These are phyloP conservation scores for Mycena kentingensis DNA, from an alignment of 768 basidiomycete species.

Conservation along the genomic window DNA sequence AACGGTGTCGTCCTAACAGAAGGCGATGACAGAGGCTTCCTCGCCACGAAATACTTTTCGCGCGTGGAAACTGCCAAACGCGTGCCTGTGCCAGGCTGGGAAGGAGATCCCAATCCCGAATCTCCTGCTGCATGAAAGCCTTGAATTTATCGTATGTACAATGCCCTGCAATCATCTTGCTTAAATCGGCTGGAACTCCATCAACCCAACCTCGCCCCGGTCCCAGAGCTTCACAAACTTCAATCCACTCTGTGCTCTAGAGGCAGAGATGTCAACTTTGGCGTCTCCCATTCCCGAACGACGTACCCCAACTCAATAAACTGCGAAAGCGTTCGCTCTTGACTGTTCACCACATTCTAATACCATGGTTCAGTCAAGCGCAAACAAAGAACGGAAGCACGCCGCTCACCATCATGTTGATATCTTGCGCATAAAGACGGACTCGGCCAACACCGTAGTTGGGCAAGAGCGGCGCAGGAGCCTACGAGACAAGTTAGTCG, in stretches of 20 bases:
- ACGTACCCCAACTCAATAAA: slow-evolving; percentile 38
- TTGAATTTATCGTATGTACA: no score
- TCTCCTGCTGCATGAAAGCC: not conserved
- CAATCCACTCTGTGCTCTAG: slow-evolving; percentile 29
- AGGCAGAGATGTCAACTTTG: not conserved
- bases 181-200: no score
- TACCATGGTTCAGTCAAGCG: no score
- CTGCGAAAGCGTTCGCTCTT: slow-evolving; percentile 45
- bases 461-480: slow-evolving; percentile 48
- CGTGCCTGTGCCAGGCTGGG: slow-evolving; percentile 32
- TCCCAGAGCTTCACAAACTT: slow-evolving; percentile 42
- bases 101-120: slow-evolving; percentile 19
- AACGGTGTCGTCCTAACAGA: slow-evolving; percentile 90
- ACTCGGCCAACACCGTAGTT: slow-evolving; percentile 48
- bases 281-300: no score
- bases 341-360: slow-evolving; percentile 39
- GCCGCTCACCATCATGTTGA: slow-evolving; percentile 52
- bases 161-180: no score
- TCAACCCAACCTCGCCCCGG: slow-evolving; percentile 34
- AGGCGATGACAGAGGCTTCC: slow-evolving; percentile 65
- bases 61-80: slow-evolving; percentile 60
- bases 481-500: slow-evolving; percentile 22
- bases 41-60: slow-evolving; percentile 66
- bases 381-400: no score
- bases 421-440: slow-evolving; percentile 44